Base-by-base conservation (phyloP, 495 filamentous ascomycete species). In the Podospora conica region DNA sequence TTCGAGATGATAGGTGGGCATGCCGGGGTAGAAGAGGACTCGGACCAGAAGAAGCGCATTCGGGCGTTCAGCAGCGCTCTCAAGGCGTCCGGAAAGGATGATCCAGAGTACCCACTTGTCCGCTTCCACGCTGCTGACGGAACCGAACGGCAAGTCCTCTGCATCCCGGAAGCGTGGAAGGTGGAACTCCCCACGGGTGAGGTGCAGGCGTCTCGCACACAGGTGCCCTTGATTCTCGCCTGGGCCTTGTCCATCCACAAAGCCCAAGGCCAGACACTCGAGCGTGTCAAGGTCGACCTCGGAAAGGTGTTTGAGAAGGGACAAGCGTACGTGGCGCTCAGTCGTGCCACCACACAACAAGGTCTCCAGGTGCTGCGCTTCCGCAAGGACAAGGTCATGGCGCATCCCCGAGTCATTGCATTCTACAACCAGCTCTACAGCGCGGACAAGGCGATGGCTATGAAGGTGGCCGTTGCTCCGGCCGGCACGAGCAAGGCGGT, bases 161-260 rank as follows among this genome's bases (percentile, higher is more conserved):
- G 91, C 74, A 84, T 91, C 65, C 89, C 87, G 4, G 96, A 98
- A 72, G 81, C 85, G 9, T 98, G 96, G 96, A 98, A 96, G 75
- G 90, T 97, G 29, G 96, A 98, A 76, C 86, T 97, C 24, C 96
- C 96, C 15, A 97, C 90, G 58, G 95, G 95, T 54, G 95, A 98
- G 72, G 83, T 97, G 0, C 95, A 97, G 76, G 95, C 95, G 2
- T 87, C 88, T 40, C 89, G 91, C 29, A 80, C 76, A 8, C 91
- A 94, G 73, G 70, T 94, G 67, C 91, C 95, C 2, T 82, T 98
- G 31, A 98, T 98, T 61, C 83, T 98, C 11, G 95, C 95, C 1
- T 98, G 95, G 95, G 96, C 95, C 15, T 79, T 98, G 18, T 96
- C 91, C 2, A 98, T 98, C 67, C 95, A 98, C 81, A 98, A 98